Evolutionary conservation across 371 early-diverging fungal genomes (phyloP).

Genomic region (Blakeslea trispora): DNA sequence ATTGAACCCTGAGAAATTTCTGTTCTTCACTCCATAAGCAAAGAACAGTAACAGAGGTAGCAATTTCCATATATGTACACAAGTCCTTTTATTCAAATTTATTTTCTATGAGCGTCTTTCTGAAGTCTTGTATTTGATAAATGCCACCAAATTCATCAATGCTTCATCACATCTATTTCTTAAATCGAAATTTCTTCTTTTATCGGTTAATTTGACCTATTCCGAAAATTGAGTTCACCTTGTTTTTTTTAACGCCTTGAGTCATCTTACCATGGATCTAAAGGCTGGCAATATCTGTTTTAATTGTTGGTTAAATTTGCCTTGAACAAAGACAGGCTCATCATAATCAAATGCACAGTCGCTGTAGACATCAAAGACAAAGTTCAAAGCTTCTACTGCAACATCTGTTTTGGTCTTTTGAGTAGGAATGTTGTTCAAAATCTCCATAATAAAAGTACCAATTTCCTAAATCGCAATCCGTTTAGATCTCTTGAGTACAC

Average conservation of each 20-base stretch:
- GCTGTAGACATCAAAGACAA: constrained; percentile 85
- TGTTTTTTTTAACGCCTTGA: too few species aligned
- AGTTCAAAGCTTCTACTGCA: constrained; percentile 77
- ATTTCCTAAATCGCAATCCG: constrained; percentile 28
- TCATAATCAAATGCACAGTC: constrained; percentile 88
- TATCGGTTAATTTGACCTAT: constrained; percentile 70
- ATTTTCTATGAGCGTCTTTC: constrained; percentile 28
- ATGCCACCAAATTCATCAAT: constrained; percentile 75
- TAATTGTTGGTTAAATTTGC: constrained; percentile 63
- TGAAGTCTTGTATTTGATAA: constrained; percentile 80
- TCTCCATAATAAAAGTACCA: constrained; percentile 34
- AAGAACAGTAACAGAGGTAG: too few species aligned
- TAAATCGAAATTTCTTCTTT: constrained; percentile 68
- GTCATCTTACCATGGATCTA: constrained; percentile 55
- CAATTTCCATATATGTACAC: too few species aligned
- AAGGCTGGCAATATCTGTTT: constrained; percentile 53
- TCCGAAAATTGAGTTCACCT: too few species aligned
- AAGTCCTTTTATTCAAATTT: too few species aligned
- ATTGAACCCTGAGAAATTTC: constrained; percentile 15
- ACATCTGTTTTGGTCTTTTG: constrained; percentile 51
- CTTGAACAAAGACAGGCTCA: constrained; percentile 75
- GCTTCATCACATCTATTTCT: constrained; percentile 85
- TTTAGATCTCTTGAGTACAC: neutral
- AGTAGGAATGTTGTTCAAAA: constrained; percentile 40
- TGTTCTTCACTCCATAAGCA: too few species aligned